Conservation (phyloP, 495 filamentous ascomycete species). For the Parathielavia appendiculata region DNA sequence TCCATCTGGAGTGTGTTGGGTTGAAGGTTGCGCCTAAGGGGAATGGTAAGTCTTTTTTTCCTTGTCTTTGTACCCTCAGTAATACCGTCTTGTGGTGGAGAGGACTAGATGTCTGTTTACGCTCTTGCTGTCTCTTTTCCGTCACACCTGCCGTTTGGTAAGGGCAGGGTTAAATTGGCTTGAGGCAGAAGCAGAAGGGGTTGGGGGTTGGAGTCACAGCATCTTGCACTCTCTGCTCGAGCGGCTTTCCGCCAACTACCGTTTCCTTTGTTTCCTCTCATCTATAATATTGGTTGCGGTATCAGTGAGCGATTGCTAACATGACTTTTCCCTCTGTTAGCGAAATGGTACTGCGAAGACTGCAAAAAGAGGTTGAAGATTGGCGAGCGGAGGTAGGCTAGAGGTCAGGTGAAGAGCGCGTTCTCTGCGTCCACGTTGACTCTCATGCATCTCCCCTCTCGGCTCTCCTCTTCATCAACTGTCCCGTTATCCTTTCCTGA, state of each 20-base stretch:
- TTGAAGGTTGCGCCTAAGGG: conserved; percentile 76
- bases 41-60: conserved; percentile 59
- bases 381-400: conserved; percentile 34
- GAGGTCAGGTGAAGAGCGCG: conserved; percentile 13
- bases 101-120: no score
- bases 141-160: no score
- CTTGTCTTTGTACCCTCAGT: conserved; percentile 2
- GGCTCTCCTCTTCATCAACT: neutral
- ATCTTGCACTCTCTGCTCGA: no score
- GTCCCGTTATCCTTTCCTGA: no score
- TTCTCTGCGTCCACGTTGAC: neutral
- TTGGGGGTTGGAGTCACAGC: no score
- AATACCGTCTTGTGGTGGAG: no score
- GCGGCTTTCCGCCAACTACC: no score
- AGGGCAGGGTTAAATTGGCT: no score
- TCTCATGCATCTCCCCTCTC: no score
- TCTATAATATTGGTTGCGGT: no score
- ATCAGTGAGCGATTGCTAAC: conserved; percentile 5
- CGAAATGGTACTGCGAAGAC: conserved; percentile 88
- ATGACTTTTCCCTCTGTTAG: conserved; percentile 34
- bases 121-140: neutral
- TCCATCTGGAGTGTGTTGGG: conserved; percentile 89
- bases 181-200: no score
- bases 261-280: no score
- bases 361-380: conserved; percentile 68